Evolutionary conservation across 1,284 basidiomycete genomes (phyloP).

Genomic region (Cerrena zonata): DNA sequence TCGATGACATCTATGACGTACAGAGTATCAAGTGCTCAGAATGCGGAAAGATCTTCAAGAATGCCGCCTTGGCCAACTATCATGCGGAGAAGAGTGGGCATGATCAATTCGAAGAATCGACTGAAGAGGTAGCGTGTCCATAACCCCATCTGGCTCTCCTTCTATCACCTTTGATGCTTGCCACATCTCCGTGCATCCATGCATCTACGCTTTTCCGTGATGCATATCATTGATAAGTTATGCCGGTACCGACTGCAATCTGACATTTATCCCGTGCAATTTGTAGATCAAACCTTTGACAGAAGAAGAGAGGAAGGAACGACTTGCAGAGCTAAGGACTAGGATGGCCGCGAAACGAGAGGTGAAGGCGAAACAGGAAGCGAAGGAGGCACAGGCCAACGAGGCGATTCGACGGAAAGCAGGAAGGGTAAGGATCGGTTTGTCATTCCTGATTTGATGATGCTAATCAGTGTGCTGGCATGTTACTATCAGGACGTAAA

Average conservation of each 20-base stretch:
- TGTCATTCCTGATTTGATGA: neutral
- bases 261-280: no score
- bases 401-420: constrained; percentile 79
- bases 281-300: constrained; percentile 83
- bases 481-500: constrained; percentile 67
- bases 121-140: constrained; percentile 75
- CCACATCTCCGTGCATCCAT: no score
- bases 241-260: neutral
- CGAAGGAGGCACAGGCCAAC: constrained; percentile 68
- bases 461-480: neutral
- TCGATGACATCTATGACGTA: no score
- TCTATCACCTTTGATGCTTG: neutral
- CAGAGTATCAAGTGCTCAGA: constrained; percentile 76
- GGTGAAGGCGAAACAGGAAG: constrained; percentile 63
- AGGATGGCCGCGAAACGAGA: constrained; percentile 76
- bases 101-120: constrained; percentile 90
- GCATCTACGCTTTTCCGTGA: neutral
- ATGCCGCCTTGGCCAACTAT: constrained; percentile 84
- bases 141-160: neutral
- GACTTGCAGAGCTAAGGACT: constrained; percentile 72
- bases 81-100: constrained; percentile 96
- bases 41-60: constrained; percentile 84
- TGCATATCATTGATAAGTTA: neutral
- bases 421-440: constrained; percentile 54
- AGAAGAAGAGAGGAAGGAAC: constrained; percentile 87